Percentiles rank a stretch among this genome's conserved stretches.
Evolutionary conservation across 1,284 basidiomycete species (phyloP).

Genomic region (Trametes versicolor): DNA sequence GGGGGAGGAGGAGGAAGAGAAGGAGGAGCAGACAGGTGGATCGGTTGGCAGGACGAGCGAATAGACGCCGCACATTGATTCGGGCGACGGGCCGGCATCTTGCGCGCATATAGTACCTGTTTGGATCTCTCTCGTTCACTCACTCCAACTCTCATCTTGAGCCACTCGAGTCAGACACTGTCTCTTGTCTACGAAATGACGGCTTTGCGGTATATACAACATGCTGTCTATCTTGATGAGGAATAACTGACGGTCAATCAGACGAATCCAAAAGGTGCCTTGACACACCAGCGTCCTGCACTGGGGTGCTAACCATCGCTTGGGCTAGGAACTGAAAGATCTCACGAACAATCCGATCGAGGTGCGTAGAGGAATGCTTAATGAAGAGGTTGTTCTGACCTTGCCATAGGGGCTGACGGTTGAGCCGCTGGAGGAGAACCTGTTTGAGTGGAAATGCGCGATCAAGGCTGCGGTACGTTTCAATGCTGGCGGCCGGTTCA

Average conservation of each 20-base stretch:
- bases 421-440: slow-evolving; percentile 74
- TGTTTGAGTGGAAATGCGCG: slow-evolving; percentile 81
- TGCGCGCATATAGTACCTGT: too few relatives aligned
- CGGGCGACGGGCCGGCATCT: neutral
- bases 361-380: slow-evolving; percentile 45
- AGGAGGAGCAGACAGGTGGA: too few relatives aligned
- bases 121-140: too few relatives aligned
- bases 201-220: slow-evolving; percentile 60
- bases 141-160: slow-evolving; percentile 3
- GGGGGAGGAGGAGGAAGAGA: too few relatives aligned
- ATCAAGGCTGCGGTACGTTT: slow-evolving; percentile 79
- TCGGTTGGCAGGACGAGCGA: too few relatives aligned
- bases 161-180: neutral
- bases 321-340: slow-evolving; percentile 67
- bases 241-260: slow-evolving; percentile 40
- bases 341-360: slow-evolving; percentile 68
- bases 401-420: slow-evolving; percentile 66
- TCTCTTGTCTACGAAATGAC: slow-evolving; percentile 55
- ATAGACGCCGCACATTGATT: too few relatives aligned
- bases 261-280: slow-evolving; percentile 75
- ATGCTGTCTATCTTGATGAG: slow-evolving; percentile 1
- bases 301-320: slow-evolving; percentile 28
- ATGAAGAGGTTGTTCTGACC: neutral
- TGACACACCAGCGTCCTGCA: slow-evolving; percentile 8
- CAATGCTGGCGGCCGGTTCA: neutral